Evolutionary conservation across 2,329 filamentous ascomycete species (phyloP).

Genomic region (Apiospora malaysiana): DNA sequence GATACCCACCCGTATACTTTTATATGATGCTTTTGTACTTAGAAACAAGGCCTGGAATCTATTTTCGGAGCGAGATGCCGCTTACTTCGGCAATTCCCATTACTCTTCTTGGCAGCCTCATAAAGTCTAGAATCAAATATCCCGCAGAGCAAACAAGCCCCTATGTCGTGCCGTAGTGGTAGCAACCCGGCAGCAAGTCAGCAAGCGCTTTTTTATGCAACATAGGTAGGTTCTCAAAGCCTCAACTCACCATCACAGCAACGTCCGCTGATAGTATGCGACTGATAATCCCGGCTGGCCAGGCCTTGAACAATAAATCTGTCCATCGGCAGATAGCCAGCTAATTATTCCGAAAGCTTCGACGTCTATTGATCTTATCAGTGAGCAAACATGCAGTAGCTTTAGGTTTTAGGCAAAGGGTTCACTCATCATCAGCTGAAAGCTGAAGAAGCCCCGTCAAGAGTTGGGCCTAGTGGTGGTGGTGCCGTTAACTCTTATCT

Average conservation of each 20-base stretch:
- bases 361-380: neutral
- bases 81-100: neutral
- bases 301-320: neutral
- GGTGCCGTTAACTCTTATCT: neutral
- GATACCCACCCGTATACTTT: conserved; percentile 14
- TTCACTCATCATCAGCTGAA: neutral
- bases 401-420: neutral
- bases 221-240: no score
- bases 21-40: neutral
- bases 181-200: neutral
- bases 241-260: no score
- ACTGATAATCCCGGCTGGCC: no score
- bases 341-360: neutral
- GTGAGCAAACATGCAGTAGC: neutral
- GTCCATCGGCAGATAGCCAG: neutral
- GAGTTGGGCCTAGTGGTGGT: neutral
- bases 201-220: neutral
- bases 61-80: neutral
- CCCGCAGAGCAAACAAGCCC: neutral
- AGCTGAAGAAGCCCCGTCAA: neutral
- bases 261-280: no score
- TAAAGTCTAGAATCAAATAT: no score
- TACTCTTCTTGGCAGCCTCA: neutral
- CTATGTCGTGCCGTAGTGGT: no score
- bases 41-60: neutral